Evolutionary conservation across 441 rosid species (phyloP), one percentile per base, ranked within the genome.

Genomic region (Erodium moschatum): DNA sequence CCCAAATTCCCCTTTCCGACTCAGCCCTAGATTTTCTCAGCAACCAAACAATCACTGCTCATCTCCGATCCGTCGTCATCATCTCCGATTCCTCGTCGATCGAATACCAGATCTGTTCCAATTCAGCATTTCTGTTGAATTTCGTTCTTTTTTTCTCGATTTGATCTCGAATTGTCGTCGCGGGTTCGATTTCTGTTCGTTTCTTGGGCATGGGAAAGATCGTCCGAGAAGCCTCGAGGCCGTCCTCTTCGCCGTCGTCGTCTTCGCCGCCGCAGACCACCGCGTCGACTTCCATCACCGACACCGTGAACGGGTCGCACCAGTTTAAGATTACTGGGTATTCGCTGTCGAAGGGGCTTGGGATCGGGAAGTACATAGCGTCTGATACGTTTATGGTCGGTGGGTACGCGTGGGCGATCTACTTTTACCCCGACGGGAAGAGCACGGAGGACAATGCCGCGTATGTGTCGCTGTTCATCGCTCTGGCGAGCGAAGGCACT

Each of bases 351-450:
- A 95, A 92, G 78, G 98, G 98, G 73, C 74, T 85, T 72, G 98
- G 99, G 24, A 75, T 92, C 65, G 97, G 98, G 15, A 92, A 92
- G 79, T 86, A 83, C 82, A 76, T 85, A 64, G 87, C 98, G 0
- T 92, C 98, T 2, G 96, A 90, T n/a, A 87, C 88, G 18, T 95
- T 95, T 75, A 61, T 73, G 44, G 85, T 95, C 6, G 98, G 97
- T 12, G 99, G 97, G 6, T 89, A 89, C 72, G 85, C 85, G 54
- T 95, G 99, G 99, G 98, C 98, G 1, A 74, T 95, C 69, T 95
- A 92, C 73, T 95, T 95, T 71, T 95, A 95, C 63, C 99, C 97
- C 1, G 99, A 94, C 69, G 99, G 99, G 16, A 95, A 95, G 84
- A 92, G 93, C 84, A 75, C 77, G 2, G 99, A 95, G 81, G 97